These are phyloP conservation scores for Colletotrichum lentis DNA, from an alignment of 2,329 filamentous ascomycete genomes.

Conservation along the genomic window DNA sequence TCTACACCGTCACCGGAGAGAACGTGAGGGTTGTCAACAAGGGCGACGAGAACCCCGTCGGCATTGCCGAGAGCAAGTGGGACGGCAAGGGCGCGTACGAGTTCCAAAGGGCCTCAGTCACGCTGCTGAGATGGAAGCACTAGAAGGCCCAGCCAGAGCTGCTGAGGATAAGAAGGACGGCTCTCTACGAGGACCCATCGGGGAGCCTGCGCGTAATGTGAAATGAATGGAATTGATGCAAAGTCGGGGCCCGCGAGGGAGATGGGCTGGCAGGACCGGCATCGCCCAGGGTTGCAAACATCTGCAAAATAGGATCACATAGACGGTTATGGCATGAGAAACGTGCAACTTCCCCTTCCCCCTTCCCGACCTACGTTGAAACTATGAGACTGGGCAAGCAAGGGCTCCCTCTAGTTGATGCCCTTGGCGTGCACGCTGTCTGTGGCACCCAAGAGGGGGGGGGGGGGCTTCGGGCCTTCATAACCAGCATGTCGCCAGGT, in stretches of 20 bases:
- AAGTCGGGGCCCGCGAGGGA: constrained; percentile 8
- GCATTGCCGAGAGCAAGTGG: constrained; percentile 59
- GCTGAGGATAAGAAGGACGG: neutral
- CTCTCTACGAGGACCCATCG: neutral
- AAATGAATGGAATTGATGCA: constrained; percentile 8
- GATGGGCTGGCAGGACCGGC: constrained; percentile 16
- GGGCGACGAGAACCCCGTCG: constrained; percentile 68
- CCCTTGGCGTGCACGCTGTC: neutral
- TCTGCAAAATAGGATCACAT: constrained; percentile 1
- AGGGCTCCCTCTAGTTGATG: no score
- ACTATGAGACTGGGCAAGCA: no score
- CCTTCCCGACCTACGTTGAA: neutral
- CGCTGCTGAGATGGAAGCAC: constrained; percentile 68
- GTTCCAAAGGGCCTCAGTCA: constrained; percentile 76
- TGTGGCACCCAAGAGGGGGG: neutral
- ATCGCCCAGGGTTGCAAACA: neutral
- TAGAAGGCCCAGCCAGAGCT: neutral
- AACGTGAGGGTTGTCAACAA: constrained; percentile 68
- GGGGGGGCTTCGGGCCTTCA: neutral
- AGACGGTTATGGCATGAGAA: constrained; percentile 16
- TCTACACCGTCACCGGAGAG: constrained; percentile 69
- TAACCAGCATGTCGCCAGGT: neutral
- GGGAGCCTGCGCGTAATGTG: constrained; percentile 15
- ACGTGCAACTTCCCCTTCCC: neutral
- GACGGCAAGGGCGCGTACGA: constrained; percentile 67